phyloP scores from a whole-genome alignment of 1,284 basidiomycete species.

The Ustilago shanxiensis region DNA sequence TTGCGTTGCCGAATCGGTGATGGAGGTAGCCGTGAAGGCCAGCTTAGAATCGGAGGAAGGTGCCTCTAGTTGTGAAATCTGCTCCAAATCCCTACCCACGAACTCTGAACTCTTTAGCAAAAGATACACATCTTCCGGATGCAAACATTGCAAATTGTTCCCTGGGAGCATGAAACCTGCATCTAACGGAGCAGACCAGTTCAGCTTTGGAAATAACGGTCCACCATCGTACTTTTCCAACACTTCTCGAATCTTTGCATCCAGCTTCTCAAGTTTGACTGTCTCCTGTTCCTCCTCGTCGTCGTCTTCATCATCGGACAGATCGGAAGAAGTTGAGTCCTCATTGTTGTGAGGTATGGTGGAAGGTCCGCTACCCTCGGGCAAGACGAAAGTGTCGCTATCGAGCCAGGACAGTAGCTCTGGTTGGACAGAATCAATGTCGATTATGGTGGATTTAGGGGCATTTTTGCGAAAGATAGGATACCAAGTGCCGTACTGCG shows the following conservation, averaged over 20 bases:
- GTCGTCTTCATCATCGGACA: slow-evolving; percentile 71
- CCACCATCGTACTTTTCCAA: slow-evolving; percentile 77
- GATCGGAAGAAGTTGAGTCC: slow-evolving; percentile 1
- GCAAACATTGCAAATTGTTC: slow-evolving; percentile 86
- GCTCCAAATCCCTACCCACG: slow-evolving; percentile 81
- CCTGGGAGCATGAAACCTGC: slow-evolving; percentile 90
- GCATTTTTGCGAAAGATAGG: slow-evolving; percentile 78
- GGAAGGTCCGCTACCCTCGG: slow-evolving; percentile 79
- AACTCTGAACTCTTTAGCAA: slow-evolving; percentile 94
- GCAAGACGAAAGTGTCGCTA: slow-evolving; percentile 83
- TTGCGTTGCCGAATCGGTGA: not conserved
- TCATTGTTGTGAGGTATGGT: not conserved
- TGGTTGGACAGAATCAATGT: slow-evolving; percentile 75
- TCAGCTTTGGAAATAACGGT: slow-evolving; percentile 86
- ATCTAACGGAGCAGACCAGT: slow-evolving; percentile 73
- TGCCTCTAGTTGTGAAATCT: slow-evolving; percentile 64
- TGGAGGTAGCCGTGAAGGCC: not conserved
- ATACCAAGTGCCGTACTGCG: slow-evolving; percentile 89
- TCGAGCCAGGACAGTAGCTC: slow-evolving; percentile 82
- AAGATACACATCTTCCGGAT: slow-evolving; percentile 90
- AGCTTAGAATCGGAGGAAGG: not conserved
- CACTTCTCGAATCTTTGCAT: slow-evolving; percentile 79
- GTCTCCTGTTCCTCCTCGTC: slow-evolving; percentile 21
- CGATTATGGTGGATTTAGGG: slow-evolving; percentile 83
- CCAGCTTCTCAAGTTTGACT: slow-evolving; percentile 74